Evolutionary conservation across 805 yeast species (phyloP), one percentile per base, ranked within the genome.

Genomic region (Ogataea wickerhamii): DNA sequence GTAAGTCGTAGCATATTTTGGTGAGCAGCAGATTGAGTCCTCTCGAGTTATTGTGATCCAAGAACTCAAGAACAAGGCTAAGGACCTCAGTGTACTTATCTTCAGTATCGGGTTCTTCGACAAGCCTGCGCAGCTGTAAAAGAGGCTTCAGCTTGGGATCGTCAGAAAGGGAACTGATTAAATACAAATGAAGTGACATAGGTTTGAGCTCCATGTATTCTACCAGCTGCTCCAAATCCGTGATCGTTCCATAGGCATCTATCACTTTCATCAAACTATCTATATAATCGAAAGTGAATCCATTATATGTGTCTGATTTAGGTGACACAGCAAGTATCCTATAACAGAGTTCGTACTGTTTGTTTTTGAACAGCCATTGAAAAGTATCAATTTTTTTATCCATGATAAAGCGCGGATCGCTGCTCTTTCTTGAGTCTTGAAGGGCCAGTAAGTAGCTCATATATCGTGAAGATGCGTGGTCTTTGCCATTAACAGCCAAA

Each of bases 221-320:
- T 13, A 45, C 37, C 10, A 54, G 36, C 4, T 28, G 16, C 10
- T 43, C 40, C 5, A 58, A 21, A 21, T 55, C 55, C 8, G 31
- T 35, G 2, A 40, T 11, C 2, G 41, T 36, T 0, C 61, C 62
- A 32, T 46, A 44, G 10, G 33, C 34, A 42, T 59, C 63, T 4
- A 58, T 43, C 2, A 53, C 44, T 11, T 25, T 28, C 3, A 49
- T 25, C 6, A 59, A 27, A 17, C 36, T 38, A 4, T 37, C 32
- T 2, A 49, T 20, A 4, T 39, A 29, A 1, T 17, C 18, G 6
- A 42, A 43, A 2, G 31, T 25, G 24, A 50, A 51, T 6, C 51
- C 51, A 17, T 38, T 34, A 32, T 40, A 56, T 5, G 33, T 14
- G n/a, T 19, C 18, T 10, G 19, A 10, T 11, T 8, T 11, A 4